Conservation (phyloP, 176 grass and related monocot species). For the Typha latifolia region DNA sequence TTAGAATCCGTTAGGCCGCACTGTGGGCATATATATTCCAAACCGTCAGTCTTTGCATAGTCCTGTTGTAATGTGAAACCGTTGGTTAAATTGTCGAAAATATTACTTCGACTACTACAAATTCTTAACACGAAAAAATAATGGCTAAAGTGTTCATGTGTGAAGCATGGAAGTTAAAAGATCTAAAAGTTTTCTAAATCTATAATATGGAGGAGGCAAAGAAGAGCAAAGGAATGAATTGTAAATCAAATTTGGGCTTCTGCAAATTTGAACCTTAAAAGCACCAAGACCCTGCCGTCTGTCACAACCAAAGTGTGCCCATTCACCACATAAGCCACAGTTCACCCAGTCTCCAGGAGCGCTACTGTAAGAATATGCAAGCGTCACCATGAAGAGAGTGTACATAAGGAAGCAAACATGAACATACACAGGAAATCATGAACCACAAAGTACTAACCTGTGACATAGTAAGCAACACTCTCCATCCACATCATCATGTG, state of each 20-base stretch:
- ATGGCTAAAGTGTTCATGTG: too few relatives aligned
- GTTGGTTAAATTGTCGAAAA: neutral
- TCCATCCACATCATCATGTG: constrained; percentile 95
- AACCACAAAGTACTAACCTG: constrained; percentile 31
- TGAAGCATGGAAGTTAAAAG: too few relatives aligned
- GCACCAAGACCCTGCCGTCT: constrained; percentile 78
- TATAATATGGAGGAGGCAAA: neutral
- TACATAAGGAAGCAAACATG: constrained; percentile 20
- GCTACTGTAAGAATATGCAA: constrained; percentile 59
- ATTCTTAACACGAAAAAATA: neutral
- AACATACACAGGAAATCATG: neutral
- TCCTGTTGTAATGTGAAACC: constrained; percentile 34
- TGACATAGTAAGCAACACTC: constrained; percentile 97
- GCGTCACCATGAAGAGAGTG: neutral
- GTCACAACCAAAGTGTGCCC: constrained; percentile 97
- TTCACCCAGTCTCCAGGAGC: constrained; percentile 98
- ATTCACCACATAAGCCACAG: constrained; percentile 93
- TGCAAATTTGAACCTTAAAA: constrained; percentile 57
- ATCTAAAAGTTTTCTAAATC: neutral
- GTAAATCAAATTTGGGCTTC: neutral
- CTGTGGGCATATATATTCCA: constrained; percentile 97
- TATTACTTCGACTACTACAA: neutral
- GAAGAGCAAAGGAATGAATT: neutral
- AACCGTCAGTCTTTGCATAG: constrained; percentile 90
- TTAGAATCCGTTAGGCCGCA: constrained; percentile 90